phyloP scores from a whole-genome alignment of 1,139 yeast genomes.

The Suhomyces bokatorum region DNA sequence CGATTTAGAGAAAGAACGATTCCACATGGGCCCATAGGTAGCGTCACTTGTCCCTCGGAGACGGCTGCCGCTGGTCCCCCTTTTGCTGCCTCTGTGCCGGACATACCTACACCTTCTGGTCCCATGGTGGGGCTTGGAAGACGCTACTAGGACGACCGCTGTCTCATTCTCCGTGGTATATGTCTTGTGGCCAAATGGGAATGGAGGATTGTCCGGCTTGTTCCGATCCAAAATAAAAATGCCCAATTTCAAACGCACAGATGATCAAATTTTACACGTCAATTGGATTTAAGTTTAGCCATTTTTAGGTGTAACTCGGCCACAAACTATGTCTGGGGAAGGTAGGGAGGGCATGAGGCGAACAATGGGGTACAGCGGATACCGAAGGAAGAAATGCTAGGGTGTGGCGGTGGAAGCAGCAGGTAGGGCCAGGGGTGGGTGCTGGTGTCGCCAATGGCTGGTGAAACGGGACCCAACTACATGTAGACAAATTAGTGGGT shows the following conservation, averaged over 20 bases:
- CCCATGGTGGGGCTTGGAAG: background rate
- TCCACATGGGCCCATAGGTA: background rate
- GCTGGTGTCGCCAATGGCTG: no score
- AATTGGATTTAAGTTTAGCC: conserved; percentile 1
- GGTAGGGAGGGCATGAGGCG: background rate
- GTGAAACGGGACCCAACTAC: no score
- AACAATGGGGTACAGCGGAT: background rate
- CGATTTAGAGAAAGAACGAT: conserved; percentile 1
- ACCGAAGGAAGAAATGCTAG: background rate
- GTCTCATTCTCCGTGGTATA: background rate
- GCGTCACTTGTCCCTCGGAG: background rate
- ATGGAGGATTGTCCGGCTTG: background rate
- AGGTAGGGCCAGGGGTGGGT: no score
- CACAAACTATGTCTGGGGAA: background rate
- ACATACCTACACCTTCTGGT: background rate
- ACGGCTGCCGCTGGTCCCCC: no score
- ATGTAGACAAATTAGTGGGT: no score
- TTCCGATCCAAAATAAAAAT: background rate
- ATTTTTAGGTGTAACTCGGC: background rate
- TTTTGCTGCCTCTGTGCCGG: background rate
- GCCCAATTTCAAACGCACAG: conserved; percentile 3
- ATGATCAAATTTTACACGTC: background rate
- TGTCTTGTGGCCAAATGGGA: background rate
- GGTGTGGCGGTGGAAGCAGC: no score
- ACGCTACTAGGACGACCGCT: background rate